These are phyloP conservation scores for Lactarius quietus DNA, from an alignment of 768 basidiomycete species.

Conservation along the genomic window DNA sequence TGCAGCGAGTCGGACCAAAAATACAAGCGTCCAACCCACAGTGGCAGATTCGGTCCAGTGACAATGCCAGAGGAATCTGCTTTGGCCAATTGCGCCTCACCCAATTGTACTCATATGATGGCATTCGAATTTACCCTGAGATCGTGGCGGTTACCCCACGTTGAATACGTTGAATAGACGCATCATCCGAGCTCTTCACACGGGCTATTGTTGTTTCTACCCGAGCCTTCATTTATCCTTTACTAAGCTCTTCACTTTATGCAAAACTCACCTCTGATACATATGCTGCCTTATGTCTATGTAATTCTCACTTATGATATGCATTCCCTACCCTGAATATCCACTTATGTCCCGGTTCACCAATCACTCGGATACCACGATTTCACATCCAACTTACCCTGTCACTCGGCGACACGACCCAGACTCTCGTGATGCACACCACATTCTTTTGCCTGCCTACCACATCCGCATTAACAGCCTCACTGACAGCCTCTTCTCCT, in stretches of 20 bases:
- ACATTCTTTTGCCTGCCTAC: too few species aligned
- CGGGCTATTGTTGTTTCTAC: neutral
- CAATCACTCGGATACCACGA: neutral
- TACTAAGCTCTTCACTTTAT: neutral
- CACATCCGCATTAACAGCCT: too few species aligned
- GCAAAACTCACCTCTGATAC: neutral
- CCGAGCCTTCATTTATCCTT: neutral
- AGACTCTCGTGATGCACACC: too few species aligned
- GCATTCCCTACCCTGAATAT: neutral
- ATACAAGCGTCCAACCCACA: neutral
- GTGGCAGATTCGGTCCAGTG: constrained; percentile 17
- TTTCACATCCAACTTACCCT: too few species aligned
- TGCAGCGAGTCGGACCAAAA: constrained; percentile 18
- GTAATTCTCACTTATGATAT: neutral
- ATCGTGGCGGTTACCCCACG: constrained; percentile 16
- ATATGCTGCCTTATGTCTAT: neutral
- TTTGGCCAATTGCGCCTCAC: constrained; percentile 21
- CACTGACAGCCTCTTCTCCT: too few species aligned
- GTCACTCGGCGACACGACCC: too few species aligned
- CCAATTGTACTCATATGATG: constrained; percentile 19
- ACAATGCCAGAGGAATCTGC: constrained; percentile 6
- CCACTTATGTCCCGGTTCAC: neutral
- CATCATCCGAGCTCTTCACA: neutral
- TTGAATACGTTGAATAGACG: constrained; percentile 1
- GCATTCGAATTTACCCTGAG: constrained; percentile 15